Base-by-base conservation (phyloP, 2,329 filamentous ascomycete genomes). In the Tolypocladium pustulatum region DNA sequence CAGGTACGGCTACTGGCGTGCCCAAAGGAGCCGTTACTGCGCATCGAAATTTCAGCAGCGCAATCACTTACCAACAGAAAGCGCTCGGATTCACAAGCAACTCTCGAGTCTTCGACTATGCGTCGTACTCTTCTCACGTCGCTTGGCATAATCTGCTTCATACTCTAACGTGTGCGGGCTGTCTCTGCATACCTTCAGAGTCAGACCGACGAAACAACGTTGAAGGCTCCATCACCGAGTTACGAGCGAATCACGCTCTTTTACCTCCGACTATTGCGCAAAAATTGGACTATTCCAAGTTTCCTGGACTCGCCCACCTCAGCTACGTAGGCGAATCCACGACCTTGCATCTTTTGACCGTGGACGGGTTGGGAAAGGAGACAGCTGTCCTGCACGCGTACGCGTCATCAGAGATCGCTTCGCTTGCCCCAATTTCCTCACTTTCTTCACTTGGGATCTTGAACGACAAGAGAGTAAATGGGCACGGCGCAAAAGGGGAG, bases 11-110 rank as follows among this genome's bases (percentile, higher is more conserved):
- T 13, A 81, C 78, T 0, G 79, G 79, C 4, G 68, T 69, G 38
- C 79, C 79, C 2, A 81, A 81, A 67, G 79, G 78, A 40, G 76
- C 80, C n/a, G 70, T 79, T 30, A 62, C 69, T 17, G 61, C 63
- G 12, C 65, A 67, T 56, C 58, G 56, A 2, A 61, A 61, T 27
- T 61, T 64, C 32, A 57, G 59, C 38, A 61, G 58, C 17, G 54
- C 62, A 5, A 58, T 61, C 27, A 43, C 30, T 1, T 56, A 63
- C 32, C 60, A 65, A 36, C 52, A 51, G 32, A 40, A 58, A 27
- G 54, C 56, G 15, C 60, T 63, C 4, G 55, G 60, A 13, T 59
- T 64, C 43, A 51, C 37, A 5, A 49, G 36, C 34, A 53, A 36
- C 27, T 58, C 59, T 7, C 56, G 61, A 32, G 57, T 62, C 22